A percentile compares a stretch with the other conserved stretches of the same genome.
These are phyloP conservation scores for Trichophyton schoenleinii DNA, from an alignment of 2,329 filamentous ascomycete species.

Conservation along the genomic window DNA sequence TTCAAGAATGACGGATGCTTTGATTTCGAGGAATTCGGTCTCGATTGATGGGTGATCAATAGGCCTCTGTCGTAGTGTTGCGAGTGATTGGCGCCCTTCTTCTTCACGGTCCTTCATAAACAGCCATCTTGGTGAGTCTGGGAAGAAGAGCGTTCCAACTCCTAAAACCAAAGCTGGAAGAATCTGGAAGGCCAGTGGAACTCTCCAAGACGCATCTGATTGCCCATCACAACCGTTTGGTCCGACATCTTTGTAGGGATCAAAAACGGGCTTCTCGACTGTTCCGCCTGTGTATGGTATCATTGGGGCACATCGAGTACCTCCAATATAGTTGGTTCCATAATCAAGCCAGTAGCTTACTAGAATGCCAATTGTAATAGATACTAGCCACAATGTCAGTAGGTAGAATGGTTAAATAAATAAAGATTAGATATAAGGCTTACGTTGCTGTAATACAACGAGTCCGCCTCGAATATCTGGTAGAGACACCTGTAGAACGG, in stretches of 20 bases:
- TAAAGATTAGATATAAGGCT: not conserved
- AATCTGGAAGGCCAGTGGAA: constrained; percentile 39
- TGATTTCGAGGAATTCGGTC: constrained; percentile 40
- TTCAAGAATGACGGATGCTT: constrained; percentile 32
- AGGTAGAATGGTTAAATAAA: not conserved
- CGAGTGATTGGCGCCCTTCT: constrained; percentile 37
- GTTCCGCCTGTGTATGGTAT: constrained; percentile 38
- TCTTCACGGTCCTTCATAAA: constrained; percentile 37
- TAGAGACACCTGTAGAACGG: constrained; percentile 29
- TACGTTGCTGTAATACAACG: constrained; percentile 29
- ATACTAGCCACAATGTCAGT: constrained; percentile 23
- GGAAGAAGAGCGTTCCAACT: constrained; percentile 37
- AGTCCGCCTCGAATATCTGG: constrained; percentile 28
- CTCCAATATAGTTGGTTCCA: constrained; percentile 34
- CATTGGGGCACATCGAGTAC: constrained; percentile 36
- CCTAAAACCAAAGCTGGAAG: constrained; percentile 28
- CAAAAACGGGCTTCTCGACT: constrained; percentile 27
- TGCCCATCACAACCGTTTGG: constrained; percentile 37
- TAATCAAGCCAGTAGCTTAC: constrained; percentile 33
- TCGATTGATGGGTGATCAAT: constrained; percentile 35
- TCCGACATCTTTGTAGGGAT: constrained; percentile 31
- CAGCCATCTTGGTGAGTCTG: constrained; percentile 46
- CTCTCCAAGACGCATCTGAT: constrained; percentile 37
- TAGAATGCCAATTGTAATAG: constrained; percentile 28
- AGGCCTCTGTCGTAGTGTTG: constrained; percentile 38